A percentile compares a stretch with the other conserved stretches of the same genome.
Evolutionary conservation across 2,329 filamentous ascomycete species (phyloP).

Genomic region (Microsporum canis): DNA sequence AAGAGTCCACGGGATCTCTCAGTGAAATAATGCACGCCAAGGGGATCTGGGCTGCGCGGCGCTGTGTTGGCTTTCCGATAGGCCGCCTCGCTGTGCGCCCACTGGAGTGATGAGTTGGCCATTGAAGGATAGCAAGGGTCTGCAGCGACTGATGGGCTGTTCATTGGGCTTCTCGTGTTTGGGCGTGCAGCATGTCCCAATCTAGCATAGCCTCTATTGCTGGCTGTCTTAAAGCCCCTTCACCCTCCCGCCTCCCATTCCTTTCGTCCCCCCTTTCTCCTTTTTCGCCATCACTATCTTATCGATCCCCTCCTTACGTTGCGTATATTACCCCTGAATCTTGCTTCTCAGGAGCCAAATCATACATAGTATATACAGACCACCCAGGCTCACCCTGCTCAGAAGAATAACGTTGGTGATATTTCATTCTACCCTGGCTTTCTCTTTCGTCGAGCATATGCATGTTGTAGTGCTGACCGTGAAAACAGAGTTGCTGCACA

Average conservation of each 20-base stretch:
- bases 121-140: neutral
- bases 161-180: slow-evolving; percentile 3
- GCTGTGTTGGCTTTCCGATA: slow-evolving; percentile 4
- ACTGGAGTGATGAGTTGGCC: slow-evolving; percentile 3
- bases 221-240: neutral
- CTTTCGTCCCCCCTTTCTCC: neutral
- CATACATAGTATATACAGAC: neutral
- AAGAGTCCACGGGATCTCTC: neutral
- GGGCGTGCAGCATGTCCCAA: neutral
- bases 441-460: neutral
- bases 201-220: slow-evolving; percentile 4
- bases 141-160: neutral
- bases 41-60: neutral
- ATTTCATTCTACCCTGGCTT: neutral
- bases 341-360: neutral
- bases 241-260: neutral
- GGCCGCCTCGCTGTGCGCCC: slow-evolving; percentile 10
- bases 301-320: neutral
- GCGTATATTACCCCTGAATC: neutral
- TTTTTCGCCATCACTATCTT: slow-evolving; percentile 1
- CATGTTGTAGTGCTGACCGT: neutral
- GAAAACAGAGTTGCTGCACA: neutral
- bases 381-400: neutral
- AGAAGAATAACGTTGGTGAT: neutral
- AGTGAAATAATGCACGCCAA: neutral